Evolutionary conservation across 371 early-diverging fungal species (phyloP), one percentile per base, ranked within the genome.

Genomic region (Dichotomocladium elegans): DNA sequence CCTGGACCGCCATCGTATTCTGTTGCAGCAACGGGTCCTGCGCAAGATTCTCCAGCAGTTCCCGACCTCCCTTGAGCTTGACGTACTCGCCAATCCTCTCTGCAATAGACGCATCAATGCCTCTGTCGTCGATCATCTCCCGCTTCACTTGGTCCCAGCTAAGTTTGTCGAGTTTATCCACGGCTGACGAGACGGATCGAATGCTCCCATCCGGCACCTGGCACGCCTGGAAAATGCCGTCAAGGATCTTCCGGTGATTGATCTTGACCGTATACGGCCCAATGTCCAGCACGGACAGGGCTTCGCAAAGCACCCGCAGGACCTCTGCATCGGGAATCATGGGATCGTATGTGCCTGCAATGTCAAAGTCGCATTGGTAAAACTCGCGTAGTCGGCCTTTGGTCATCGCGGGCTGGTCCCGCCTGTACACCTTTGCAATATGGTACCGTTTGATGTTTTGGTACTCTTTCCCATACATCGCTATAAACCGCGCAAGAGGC

Each of bases 301-400:
- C 80, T 60, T 97, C 97, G 22, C 81, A 78, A 49, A 92, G 72
- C 8, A 97, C 83, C 17, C 86, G 81, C 15, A 99, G 59, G 17
- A 90, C 83, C 70, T 99, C 99, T 24, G 97, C 89, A 68, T 99
- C 99, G 10, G 99, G 93, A 27, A 98, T 82, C 98, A 99, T 98
- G 2, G 91, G 64, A 45, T 96, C 94, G 63, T 93, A 95, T 3
- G 74, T 71, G 10, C 99, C 99, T 9, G 99, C 99, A 77, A 99
- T 92, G 69, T 99, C 99, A 60, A 96, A 99, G 82, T 99, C 99
- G 61, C 99, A 98, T 75, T 99, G 99, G 75, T 83, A 91, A 61
- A 99, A 99, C 72, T 99, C 99, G 57, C 99, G 80, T 86, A 98
- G 88, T 30, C 99, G 86, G 2, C 99, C 99, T 67, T 95, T 95